Base-by-base conservation (phyloP, 352 stramenopile genomes). In the Pythium periplocum region DNA sequence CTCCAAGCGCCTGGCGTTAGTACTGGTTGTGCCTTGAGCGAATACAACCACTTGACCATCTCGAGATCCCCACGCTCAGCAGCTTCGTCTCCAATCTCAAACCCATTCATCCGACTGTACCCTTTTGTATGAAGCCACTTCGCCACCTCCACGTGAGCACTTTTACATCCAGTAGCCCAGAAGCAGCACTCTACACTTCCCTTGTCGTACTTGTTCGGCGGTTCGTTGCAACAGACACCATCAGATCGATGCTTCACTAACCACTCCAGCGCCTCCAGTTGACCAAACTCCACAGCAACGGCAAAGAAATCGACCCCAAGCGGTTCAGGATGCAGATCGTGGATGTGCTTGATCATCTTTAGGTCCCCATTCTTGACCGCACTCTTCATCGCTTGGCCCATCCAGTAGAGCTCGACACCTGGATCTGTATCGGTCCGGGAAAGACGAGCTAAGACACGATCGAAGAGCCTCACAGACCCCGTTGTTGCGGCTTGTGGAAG, bases 31-130 rank as follows among this genome's bases (percentile, higher is more conserved):
- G 34, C 39, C 5, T 35, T 39, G 2, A 46, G 34, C 2, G 45
- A 10, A 40, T 64, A 31, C 9, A 64, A 46, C 57, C 57, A 64
- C 32, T 49, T 9, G 34, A 64, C 51, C 57, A 64, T 59, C 35
- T 56, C 51, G 5, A 57, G 26, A 31, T 64, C 36, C 6, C 51
- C 41, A 1, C 17, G 12, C 3, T 42, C 32, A 8, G 45, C 49
- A 1, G 56, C 56, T 4, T 40, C 45, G 50, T 63, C 50, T 8
- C 49, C 56, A 6, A 48, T 39, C 32, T 36, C 33, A 32, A 26
- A 26, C 48, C 34, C 33, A 63, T 36, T 6, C 46, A 42, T 26
- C 39, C 6, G 2, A 51, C n/a, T 26, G 32, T 52, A 55, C 9
- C 51, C 57, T 30, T 11, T 32, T 34, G 55, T 51, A 40, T 55